phyloP scores from a whole-genome alignment of 169 alveolate genomes.

The Plasmodium yoelii region DNA sequence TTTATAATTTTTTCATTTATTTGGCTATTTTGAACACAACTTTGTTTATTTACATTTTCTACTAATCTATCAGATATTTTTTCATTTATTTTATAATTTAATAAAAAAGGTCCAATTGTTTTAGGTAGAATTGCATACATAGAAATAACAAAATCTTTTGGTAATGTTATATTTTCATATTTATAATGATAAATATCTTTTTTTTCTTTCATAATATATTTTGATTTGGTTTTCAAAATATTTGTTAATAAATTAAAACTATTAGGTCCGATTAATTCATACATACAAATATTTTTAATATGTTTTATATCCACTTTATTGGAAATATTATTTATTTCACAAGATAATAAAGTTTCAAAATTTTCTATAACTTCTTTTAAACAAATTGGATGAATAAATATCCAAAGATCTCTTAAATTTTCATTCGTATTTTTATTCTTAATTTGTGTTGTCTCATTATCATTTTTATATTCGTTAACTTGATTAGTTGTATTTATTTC shows the following conservation, averaged over 20 bases:
- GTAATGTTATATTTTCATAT: conserved; percentile 52
- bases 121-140: conserved; percentile 60
- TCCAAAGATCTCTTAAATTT: conserved; percentile 40
- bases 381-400: conserved; percentile 58
- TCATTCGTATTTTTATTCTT: neutral
- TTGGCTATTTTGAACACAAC: neutral
- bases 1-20: neutral
- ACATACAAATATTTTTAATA: conserved; percentile 69
- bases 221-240: conserved; percentile 48
- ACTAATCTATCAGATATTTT: neutral
- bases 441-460: neutral
- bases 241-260: conserved; percentile 41
- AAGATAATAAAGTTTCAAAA: conserved; percentile 5
- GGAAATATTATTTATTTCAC: no score
- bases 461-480: neutral
- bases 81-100: conserved; percentile 29
- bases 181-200: conserved; percentile 20
- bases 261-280: conserved; percentile 53
- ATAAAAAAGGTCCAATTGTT: conserved; percentile 37
- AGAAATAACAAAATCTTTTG: conserved; percentile 62
- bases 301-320: conserved; percentile 27
- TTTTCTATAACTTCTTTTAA: conserved; percentile 25
- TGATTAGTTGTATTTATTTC: neutral
- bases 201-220: conserved; percentile 12
- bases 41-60: neutral